Percentiles rank a stretch among this genome's conserved stretches.
Conservation (phyloP, 225 moss, liverwort and hornwort genomes). For the Marchantia polymorpha region DNA sequence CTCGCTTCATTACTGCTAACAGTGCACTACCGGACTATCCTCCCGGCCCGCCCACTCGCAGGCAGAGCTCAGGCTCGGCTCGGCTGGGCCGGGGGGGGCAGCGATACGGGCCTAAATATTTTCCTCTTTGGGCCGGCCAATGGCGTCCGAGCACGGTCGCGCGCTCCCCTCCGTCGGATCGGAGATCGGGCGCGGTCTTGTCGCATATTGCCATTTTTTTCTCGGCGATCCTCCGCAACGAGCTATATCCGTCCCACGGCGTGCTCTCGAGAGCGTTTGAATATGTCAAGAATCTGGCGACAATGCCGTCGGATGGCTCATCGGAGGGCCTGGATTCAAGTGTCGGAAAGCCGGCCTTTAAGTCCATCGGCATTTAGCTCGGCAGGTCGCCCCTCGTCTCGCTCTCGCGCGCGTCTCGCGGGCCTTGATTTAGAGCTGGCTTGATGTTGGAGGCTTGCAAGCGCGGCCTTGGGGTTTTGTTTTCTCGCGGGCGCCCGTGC, state of each 20-base stretch:
- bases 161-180: background rate
- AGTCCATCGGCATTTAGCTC: background rate
- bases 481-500: no score
- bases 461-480: no score
- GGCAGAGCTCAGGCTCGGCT: no score
- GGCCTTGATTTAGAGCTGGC: background rate
- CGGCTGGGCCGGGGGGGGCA: background rate
- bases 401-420: background rate
- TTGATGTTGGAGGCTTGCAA: no score
- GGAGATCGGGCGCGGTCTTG: background rate
- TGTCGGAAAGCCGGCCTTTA: background rate
- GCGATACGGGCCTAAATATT: background rate
- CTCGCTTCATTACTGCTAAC: background rate
- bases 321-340: background rate
- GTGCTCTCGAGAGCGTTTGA: background rate
- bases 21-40: background rate
- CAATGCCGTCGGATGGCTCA: background rate
- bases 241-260: background rate
- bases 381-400: background rate
- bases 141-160: background rate
- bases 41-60: background rate
- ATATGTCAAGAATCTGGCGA: constrained; percentile 1
- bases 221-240: background rate
- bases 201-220: background rate
- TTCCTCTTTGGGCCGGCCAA: background rate